Percentiles rank a stretch among this genome's conserved stretches.
phyloP scores from a whole-genome alignment of 2,329 filamentous ascomycete genomes.

The Pseudogymnoascus sp. region DNA sequence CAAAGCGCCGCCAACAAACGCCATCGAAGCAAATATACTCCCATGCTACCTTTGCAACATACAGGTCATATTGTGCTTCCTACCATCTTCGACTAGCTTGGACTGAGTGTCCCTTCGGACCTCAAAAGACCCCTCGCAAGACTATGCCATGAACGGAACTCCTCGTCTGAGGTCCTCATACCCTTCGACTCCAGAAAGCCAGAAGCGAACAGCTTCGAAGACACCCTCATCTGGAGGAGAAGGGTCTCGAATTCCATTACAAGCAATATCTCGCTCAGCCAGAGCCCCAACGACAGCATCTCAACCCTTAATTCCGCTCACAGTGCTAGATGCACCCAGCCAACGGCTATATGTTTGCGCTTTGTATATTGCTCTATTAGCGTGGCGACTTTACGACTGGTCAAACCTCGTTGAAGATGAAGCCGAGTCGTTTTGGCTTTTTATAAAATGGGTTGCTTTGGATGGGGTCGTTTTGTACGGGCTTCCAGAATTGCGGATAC shows the following conservation, averaged over 20 bases:
- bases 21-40: background rate
- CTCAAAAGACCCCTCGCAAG: conserved; percentile 11
- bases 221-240: conserved; percentile 21
- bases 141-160: conserved; percentile 63
- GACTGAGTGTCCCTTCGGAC: conserved; percentile 1
- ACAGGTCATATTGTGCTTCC: background rate
- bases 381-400: conserved; percentile 85
- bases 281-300: conserved; percentile 14
- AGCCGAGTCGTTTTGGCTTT: conserved; percentile 78
- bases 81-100: background rate
- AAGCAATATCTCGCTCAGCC: conserved; percentile 20
- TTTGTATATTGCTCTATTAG: conserved; percentile 67
- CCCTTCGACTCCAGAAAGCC: conserved; percentile 60
- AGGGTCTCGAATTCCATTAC: conserved; percentile 20
- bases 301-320: conserved; percentile 67
- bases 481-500: conserved; percentile 79
- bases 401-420: conserved; percentile 69
- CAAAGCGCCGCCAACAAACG: conserved; percentile 1
- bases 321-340: conserved; percentile 77
- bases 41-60: background rate
- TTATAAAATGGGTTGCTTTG: conserved; percentile 86
- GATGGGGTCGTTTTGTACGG: conserved; percentile 73
- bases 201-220: conserved; percentile 27
- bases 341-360: conserved; percentile 81
- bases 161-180: conserved; percentile 76